Conservation (phyloP, 176 grass and related monocot species). For the Canna indica region DNA sequence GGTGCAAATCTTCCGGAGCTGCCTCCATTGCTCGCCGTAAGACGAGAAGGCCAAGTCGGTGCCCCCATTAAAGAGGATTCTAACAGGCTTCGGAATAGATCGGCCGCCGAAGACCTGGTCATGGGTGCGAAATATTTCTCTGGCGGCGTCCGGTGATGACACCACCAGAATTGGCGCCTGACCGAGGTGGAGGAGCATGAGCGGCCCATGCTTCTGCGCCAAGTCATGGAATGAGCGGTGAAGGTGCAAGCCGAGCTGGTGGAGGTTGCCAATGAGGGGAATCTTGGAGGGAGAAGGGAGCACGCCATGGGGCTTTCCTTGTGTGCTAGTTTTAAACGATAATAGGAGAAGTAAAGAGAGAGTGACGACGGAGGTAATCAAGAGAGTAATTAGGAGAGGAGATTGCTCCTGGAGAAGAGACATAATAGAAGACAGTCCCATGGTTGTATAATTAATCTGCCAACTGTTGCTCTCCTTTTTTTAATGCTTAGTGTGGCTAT, state of each 20-base stretch:
- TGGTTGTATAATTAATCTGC: no score
- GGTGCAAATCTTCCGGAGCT: constrained; percentile 36
- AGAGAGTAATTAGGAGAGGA: background rate
- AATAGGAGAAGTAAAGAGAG: background rate
- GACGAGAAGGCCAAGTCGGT: constrained; percentile 31
- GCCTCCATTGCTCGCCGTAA: constrained; percentile 44
- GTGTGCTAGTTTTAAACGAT: background rate
- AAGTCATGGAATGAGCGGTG: constrained; percentile 25
- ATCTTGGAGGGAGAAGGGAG: constrained; percentile 29
- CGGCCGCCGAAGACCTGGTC: constrained; percentile 40
- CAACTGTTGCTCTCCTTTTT: no score
- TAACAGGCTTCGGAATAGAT: constrained; percentile 5
- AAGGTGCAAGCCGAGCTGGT: constrained; percentile 28
- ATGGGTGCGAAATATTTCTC: constrained; percentile 35
- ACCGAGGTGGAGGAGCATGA: constrained; percentile 41
- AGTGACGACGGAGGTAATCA: no score
- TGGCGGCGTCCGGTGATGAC: constrained; percentile 39
- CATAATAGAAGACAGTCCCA: background rate
- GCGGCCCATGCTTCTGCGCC: constrained; percentile 29
- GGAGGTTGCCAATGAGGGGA: constrained; percentile 52
- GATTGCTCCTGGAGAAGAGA: background rate
- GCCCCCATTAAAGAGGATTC: constrained; percentile 25
- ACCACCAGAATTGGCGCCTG: constrained; percentile 34
- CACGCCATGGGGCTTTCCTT: background rate
- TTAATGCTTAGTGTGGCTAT: no score